Percentiles rank a stretch among this genome's conserved stretches.
These are phyloP conservation scores for Darksidea phi DNA, from an alignment of 495 filamentous ascomycete species.

Conservation along the genomic window DNA sequence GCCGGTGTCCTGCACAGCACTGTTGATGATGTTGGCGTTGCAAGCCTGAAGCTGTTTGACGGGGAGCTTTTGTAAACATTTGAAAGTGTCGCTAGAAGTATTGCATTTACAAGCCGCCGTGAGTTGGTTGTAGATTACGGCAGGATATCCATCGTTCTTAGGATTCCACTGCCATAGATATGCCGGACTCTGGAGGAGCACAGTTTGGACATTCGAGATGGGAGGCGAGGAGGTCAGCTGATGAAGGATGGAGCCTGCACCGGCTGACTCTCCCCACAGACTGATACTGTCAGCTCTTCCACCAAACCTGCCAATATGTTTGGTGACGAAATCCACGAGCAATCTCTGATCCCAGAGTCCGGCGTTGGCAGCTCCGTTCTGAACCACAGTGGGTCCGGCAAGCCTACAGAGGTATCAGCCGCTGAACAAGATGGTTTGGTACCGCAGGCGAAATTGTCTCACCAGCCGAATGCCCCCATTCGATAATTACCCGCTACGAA, in stretches of 20 bases:
- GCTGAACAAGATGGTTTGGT: not conserved
- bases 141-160: not conserved
- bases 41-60: not conserved
- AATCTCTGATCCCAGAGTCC: slow-evolving; percentile 66
- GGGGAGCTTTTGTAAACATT: slow-evolving; percentile 4
- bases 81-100: slow-evolving; percentile 1
- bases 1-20: not conserved
- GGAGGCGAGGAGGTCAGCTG: slow-evolving; percentile 44
- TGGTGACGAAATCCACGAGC: slow-evolving; percentile 68
- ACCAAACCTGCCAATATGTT: slow-evolving; percentile 65
- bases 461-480: slow-evolving; percentile 64
- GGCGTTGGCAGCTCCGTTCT: slow-evolving; percentile 58
- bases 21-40: slow-evolving; percentile 3
- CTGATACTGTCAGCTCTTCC: slow-evolving; percentile 64
- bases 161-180: slow-evolving; percentile 2
- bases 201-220: not conserved
- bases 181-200: slow-evolving; percentile 6
- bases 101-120: slow-evolving; percentile 1
- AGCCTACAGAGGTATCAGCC: slow-evolving; percentile 33
- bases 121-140: not conserved
- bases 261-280: slow-evolving; percentile 66
- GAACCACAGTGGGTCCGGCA: slow-evolving; percentile 43
- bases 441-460: not conserved
- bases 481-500: slow-evolving; percentile 41
- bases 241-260: slow-evolving; percentile 63